phyloP scores from a whole-genome alignment of 768 basidiomycete genomes.

The Trametes cinnabarina region DNA sequence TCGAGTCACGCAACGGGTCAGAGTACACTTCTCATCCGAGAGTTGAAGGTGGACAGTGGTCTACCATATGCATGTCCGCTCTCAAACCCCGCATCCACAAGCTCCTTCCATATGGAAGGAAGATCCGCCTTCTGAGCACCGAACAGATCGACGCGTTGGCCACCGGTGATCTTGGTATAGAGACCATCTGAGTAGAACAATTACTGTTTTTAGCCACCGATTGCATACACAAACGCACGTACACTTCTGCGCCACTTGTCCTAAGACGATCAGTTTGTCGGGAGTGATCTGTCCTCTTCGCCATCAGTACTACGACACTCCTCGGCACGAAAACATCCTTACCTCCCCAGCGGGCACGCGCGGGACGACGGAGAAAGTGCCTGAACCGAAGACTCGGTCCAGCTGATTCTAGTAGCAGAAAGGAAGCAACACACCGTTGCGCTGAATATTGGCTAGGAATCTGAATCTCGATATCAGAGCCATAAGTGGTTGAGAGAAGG shows the following conservation, averaged over 20 bases:
- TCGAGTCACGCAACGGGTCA: not conserved
- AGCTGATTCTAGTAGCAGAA: not conserved
- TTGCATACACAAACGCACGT: not conserved
- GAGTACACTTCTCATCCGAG: not conserved
- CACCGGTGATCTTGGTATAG: constrained; percentile 61
- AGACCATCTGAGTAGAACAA: constrained; percentile 38
- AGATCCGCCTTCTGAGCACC: constrained; percentile 69
- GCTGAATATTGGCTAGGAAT: constrained; percentile 70
- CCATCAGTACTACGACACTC: not conserved
- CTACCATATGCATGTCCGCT: constrained; percentile 76
- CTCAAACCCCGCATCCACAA: constrained; percentile 66
- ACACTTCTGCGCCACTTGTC: constrained; percentile 66
- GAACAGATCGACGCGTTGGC: constrained; percentile 67
- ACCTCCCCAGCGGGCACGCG: constrained; percentile 69
- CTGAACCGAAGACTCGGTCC: constrained; percentile 21
- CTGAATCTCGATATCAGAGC: constrained; percentile 20
- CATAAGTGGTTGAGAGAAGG: not conserved
- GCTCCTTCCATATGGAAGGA: constrained; percentile 65
- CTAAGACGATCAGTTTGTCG: constrained; percentile 62
- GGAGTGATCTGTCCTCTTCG: constrained; percentile 46
- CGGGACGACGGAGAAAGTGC: constrained; percentile 70
- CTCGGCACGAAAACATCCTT: too few relatives aligned
- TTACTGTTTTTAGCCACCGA: not conserved
- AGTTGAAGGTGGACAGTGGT: too few relatives aligned
- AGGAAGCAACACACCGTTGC: constrained; percentile 43